Conservation (phyloP, 306 rosid genomes). For the Vigna unguiculata region DNA sequence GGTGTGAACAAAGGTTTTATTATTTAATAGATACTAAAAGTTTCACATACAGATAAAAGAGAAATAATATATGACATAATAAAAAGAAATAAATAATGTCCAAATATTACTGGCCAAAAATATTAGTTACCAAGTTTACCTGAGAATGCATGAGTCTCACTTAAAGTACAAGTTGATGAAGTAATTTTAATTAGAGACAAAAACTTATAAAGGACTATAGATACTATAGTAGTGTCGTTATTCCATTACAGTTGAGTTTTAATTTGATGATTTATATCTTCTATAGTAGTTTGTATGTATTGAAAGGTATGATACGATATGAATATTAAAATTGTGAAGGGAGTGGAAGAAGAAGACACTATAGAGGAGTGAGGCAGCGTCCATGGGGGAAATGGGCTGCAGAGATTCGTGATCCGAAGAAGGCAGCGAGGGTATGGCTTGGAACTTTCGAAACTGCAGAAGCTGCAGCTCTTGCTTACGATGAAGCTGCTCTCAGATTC, state of each 20-base stretch:
- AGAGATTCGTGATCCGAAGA: conserved; percentile 87
- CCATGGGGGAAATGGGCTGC: conserved; percentile 98
- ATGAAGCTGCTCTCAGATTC: conserved; percentile 85
- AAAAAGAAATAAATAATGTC: not conserved
- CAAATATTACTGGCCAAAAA: too few species aligned
- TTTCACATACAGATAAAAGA: too few species aligned
- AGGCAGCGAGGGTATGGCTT: conserved; percentile 87
- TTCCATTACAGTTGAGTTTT: too few species aligned
- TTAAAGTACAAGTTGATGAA: not conserved
- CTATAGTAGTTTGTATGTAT: too few species aligned
- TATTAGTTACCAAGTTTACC: not conserved
- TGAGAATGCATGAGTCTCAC: not conserved
- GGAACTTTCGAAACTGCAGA: conserved; percentile 90
- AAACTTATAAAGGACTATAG: too few species aligned
- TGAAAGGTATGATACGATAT: too few species aligned
- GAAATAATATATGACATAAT: too few species aligned
- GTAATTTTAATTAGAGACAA: not conserved
- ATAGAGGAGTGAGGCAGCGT: conserved; percentile 93
- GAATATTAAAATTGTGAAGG: conserved; percentile 42
- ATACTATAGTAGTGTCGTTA: too few species aligned
- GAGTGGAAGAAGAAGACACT: conserved; percentile 61
- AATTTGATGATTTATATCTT: too few species aligned
- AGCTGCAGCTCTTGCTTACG: conserved; percentile 85
- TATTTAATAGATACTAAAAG: too few species aligned
- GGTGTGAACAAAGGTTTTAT: too few species aligned